These are phyloP conservation scores for Alternaria sp. DNA, from an alignment of 2,329 filamentous ascomycete species.

Conservation along the genomic window DNA sequence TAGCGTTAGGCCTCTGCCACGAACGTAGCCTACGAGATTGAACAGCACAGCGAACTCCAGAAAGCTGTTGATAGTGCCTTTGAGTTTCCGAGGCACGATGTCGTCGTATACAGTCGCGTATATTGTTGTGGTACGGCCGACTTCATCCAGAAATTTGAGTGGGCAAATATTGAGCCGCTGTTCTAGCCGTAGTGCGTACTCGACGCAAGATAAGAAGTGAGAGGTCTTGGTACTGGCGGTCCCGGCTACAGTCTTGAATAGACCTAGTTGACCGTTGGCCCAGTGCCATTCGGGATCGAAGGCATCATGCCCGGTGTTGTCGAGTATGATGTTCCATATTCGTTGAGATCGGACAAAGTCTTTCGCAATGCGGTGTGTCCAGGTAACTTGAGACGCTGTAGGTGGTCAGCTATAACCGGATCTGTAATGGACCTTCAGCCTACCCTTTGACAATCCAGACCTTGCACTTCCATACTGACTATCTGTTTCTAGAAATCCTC, in stretches of 20 bases:
- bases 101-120: not conserved
- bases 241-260: not conserved
- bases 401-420: not conserved
- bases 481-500: not conserved
- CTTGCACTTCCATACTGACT: rapidly evolving
- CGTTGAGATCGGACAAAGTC: slow-evolving; percentile 12
- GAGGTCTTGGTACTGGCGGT: not conserved
- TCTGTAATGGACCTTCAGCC: rapidly evolving
- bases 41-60: not conserved
- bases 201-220: not conserved
- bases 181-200: not conserved
- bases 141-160: not conserved
- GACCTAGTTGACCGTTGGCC: slow-evolving; percentile 3
- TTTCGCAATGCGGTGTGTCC: slow-evolving; percentile 19
- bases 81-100: not conserved
- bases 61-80: not conserved
- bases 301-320: not conserved
- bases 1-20: not conserved
- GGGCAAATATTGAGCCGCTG: not conserved
- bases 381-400: not conserved
- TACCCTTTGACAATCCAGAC: not conserved
- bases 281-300: slow-evolving; percentile 1
- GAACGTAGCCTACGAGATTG: not conserved
- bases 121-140: not conserved
- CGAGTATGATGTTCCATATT: not conserved